Conservation (phyloP, 352 stramenopile species). For the Globisporangium megalacanthum region DNA sequence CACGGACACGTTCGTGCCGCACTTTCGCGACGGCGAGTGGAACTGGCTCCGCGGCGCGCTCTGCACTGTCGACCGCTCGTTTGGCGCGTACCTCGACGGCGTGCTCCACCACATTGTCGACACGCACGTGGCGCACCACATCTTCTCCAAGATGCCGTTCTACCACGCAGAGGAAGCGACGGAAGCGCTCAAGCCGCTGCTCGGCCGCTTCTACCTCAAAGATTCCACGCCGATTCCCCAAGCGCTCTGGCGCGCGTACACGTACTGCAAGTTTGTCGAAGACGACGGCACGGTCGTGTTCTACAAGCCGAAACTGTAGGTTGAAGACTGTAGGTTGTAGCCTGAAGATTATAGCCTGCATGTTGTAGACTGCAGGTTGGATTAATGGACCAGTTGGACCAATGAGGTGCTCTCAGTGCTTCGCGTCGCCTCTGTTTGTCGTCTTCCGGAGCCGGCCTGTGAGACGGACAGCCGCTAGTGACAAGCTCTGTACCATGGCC, state of each 20-base stretch:
- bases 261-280: slow-evolving; percentile 94
- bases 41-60: slow-evolving; percentile 96
- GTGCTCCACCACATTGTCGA: slow-evolving; percentile 97
- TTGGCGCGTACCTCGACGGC: slow-evolving; percentile 93
- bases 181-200: slow-evolving; percentile 87
- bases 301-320: slow-evolving; percentile 74
- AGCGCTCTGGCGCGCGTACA: slow-evolving; percentile 92
- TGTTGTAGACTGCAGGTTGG: no score
- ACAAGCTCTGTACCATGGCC: no score
- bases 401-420: not conserved
- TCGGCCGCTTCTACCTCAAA: slow-evolving; percentile 96
- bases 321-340: no score
- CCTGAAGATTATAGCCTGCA: no score
- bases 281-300: slow-evolving; percentile 89
- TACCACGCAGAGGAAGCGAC: slow-evolving; percentile 97
- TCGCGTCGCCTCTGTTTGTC: no score
- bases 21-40: slow-evolving; percentile 94
- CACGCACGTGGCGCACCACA: slow-evolving; percentile 98
- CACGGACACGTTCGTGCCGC: slow-evolving; percentile 96
- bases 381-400: no score
- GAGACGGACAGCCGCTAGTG: no score
- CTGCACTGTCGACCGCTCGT: slow-evolving; percentile 97
- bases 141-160: slow-evolving; percentile 99
- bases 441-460: no score
- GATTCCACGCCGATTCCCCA: slow-evolving; percentile 85